These are phyloP conservation scores for Zoysia japonica DNA, from an alignment of 176 grass and related monocot species.

Conservation along the genomic window DNA sequence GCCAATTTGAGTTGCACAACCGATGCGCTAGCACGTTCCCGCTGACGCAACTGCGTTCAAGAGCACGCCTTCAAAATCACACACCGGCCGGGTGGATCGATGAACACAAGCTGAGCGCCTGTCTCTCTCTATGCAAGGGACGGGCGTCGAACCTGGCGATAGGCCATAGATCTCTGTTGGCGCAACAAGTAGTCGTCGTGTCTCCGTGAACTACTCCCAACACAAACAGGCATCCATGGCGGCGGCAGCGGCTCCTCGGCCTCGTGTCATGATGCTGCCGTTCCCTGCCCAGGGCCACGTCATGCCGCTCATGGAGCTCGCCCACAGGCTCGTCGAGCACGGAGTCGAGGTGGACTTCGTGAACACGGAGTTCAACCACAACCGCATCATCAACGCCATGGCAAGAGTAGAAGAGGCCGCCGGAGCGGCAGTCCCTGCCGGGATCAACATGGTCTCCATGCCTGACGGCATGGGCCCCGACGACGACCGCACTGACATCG, in stretches of 20 bases:
- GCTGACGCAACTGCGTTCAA: background rate
- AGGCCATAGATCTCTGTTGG: background rate
- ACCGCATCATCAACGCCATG: conserved; percentile 38
- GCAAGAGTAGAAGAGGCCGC: background rate
- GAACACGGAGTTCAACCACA: conserved; percentile 73
- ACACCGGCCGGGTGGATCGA: background rate
- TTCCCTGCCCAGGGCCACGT: conserved; percentile 69
- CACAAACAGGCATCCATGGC: background rate
- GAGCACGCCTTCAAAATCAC: background rate
- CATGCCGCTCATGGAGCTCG: conserved; percentile 68
- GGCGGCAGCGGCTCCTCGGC: conserved; percentile 24
- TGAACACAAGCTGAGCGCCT: background rate
- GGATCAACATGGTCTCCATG: conserved; percentile 53
- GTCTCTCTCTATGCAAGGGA: background rate
- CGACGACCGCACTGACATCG: conserved; percentile 50
- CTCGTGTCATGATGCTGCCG: conserved; percentile 56
- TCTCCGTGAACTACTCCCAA: background rate
- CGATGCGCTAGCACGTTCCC: too few relatives aligned
- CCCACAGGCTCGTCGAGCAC: conserved; percentile 44
- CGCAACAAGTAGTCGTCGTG: background rate
- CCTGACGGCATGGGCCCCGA: conserved; percentile 59
- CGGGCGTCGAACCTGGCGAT: background rate
- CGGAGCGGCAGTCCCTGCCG: conserved; percentile 9
- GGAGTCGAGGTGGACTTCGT: conserved; percentile 62
- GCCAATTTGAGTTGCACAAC: background rate